Evolutionary conservation across 2,329 filamentous ascomycete species (phyloP).

Genomic region (Chaetomium sp.): DNA sequence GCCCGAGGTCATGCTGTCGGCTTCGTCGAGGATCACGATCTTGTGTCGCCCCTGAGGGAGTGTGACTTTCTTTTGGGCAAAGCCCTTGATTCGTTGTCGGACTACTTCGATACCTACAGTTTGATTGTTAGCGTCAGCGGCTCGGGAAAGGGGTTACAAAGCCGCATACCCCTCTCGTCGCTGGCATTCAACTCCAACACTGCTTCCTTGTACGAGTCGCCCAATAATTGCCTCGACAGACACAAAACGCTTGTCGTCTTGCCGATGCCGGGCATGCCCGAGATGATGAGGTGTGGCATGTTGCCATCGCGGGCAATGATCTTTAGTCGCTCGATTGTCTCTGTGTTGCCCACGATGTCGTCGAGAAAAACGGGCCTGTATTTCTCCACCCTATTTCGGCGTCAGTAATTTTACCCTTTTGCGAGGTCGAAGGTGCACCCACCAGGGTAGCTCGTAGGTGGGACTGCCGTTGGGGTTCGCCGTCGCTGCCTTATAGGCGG

Average conservation of each 20-base stretch:
- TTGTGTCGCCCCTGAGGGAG: constrained; percentile 89
- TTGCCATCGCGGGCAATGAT: constrained; percentile 99
- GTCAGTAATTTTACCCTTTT: constrained; percentile 4
- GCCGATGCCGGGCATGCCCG: constrained; percentile 98
- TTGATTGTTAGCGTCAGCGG: constrained; percentile 5
- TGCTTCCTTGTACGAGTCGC: constrained; percentile 94
- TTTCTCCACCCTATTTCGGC: constrained; percentile 81
- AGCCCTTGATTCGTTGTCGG: constrained; percentile 94
- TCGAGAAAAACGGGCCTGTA: constrained; percentile 94
- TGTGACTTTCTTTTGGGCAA: constrained; percentile 98
- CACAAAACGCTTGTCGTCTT: constrained; percentile 97
- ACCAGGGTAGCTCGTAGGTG: constrained; percentile 81
- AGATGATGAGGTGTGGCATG: constrained; percentile 99
- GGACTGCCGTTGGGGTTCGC: constrained; percentile 52
- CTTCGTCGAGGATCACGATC: constrained; percentile 95
- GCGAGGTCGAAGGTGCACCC: constrained; percentile 30
- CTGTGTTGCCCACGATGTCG: constrained; percentile 96
- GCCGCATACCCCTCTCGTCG: constrained; percentile 74
- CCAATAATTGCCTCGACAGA: constrained; percentile 85
- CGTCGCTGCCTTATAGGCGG: constrained; percentile 58
- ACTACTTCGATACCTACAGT: constrained; percentile 87
- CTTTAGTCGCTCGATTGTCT: constrained; percentile 95
- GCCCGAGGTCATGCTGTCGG: constrained; percentile 96
- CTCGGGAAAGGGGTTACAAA: background rate
- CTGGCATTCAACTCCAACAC: constrained; percentile 95